These are phyloP conservation scores for Casuarina equisetifolia DNA, from an alignment of 306 rosid genomes.

Conservation along the genomic window DNA sequence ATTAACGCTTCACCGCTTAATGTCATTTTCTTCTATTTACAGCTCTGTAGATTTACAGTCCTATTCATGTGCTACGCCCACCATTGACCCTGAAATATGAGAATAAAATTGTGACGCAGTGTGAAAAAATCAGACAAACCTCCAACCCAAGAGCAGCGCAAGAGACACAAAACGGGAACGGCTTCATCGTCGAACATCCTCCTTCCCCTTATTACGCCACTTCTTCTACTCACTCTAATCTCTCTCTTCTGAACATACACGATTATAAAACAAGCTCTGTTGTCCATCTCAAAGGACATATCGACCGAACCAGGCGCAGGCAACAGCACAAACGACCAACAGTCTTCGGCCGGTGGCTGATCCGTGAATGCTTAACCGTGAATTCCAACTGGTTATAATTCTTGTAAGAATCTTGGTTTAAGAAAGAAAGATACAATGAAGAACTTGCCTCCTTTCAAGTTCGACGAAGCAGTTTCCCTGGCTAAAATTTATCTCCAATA, in stretches of 20 bases:
- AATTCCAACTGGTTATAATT: neutral
- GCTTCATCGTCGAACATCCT: conserved; percentile 53
- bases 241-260: conserved; percentile 12
- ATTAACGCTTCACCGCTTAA: neutral
- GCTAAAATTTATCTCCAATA: neutral
- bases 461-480: neutral
- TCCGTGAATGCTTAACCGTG: neutral
- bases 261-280: conserved; percentile 12
- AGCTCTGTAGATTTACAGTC: neutral
- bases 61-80: neutral
- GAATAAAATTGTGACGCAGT: conserved; percentile 40
- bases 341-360: neutral
- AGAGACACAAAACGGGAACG: conserved; percentile 32
- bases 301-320: neutral
- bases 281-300: conserved; percentile 2
- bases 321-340: neutral
- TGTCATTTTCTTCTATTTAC: neutral
- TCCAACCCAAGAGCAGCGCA: conserved; percentile 36
- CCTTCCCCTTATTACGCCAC: conserved; percentile 37
- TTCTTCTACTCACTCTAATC: conserved; percentile 26
- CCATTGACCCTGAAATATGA: neutral
- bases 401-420: neutral
- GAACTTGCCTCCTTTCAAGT: neutral
- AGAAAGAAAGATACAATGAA: neutral
- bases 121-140: conserved; percentile 29